These are phyloP conservation scores for Galerina marginata DNA, from an alignment of 768 basidiomycete species.

Conservation along the genomic window DNA sequence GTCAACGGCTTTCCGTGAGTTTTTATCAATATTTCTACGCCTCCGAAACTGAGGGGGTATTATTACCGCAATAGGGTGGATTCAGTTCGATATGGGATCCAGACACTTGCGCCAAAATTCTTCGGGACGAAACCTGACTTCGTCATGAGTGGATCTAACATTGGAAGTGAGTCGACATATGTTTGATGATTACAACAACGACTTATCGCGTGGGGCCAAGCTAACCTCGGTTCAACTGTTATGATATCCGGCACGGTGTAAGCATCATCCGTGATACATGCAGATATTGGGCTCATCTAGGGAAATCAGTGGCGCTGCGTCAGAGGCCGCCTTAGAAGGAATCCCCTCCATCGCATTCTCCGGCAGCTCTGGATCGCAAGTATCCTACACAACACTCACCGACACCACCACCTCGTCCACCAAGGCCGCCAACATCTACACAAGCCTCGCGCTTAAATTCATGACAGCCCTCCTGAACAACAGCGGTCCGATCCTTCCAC, in stretches of 20 bases:
- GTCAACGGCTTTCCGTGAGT: conserved; percentile 43
- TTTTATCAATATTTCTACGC: background rate
- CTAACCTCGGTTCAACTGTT: conserved; percentile 39
- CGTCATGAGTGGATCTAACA: conserved; percentile 52
- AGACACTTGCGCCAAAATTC: conserved; percentile 48
- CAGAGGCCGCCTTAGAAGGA: conserved; percentile 52
- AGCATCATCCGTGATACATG: conserved; percentile 12
- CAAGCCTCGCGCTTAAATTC: conserved; percentile 47
- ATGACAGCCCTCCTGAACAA: conserved; percentile 36
- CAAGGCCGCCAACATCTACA: conserved; percentile 46
- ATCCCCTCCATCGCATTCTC: conserved; percentile 58
- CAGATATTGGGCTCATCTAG: background rate
- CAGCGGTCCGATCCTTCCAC: conserved; percentile 43
- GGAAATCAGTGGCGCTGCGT: conserved; percentile 49
- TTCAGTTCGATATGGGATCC: conserved; percentile 45
- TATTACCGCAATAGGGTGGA: conserved; percentile 27
- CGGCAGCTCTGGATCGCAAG: conserved; percentile 40
- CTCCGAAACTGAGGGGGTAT: background rate
- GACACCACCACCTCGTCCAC: conserved; percentile 39
- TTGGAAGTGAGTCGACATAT: conserved; percentile 40
- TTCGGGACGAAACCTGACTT: conserved; percentile 47
- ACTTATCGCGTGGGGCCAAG: conserved; percentile 14
- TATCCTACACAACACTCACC: conserved; percentile 56
- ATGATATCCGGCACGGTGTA: conserved; percentile 49
- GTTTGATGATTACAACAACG: background rate